Percentiles rank a stretch among this genome's conserved stretches.
Evolutionary conservation across 495 filamentous ascomycete genomes (phyloP).

Genomic region (Symbiotaphrina buchneri): DNA sequence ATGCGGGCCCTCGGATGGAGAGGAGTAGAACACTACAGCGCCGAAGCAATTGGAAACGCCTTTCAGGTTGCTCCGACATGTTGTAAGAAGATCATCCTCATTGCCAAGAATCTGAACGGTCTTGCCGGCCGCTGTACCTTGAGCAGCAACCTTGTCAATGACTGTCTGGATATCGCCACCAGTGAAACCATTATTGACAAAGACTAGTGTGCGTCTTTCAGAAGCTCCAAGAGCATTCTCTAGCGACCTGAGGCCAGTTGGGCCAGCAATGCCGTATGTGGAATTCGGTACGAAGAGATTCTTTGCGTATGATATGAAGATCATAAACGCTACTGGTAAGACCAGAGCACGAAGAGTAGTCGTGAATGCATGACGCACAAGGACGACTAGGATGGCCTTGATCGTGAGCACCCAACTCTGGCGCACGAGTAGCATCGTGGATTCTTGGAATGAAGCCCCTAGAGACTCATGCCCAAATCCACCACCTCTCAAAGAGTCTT

Average conservation of each 20-base stretch:
- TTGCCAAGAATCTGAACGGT: conserved; percentile 26
- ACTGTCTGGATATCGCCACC: conserved; percentile 52
- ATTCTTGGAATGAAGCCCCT: too few relatives aligned
- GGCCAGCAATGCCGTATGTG: conserved; percentile 38
- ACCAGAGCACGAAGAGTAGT: conserved; percentile 48
- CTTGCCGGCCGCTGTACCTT: conserved; percentile 26
- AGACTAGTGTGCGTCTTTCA: conserved; percentile 34
- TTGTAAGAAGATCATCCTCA: conserved; percentile 28
- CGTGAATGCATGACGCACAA: conserved; percentile 35
- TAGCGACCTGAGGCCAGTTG: conserved; percentile 33
- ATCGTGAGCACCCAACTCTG: conserved; percentile 51
- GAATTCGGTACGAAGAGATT: conserved; percentile 47
- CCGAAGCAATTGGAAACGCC: conserved; percentile 54
- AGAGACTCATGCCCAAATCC: too few relatives aligned
- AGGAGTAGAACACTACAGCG: conserved; percentile 51
- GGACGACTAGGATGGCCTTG: conserved; percentile 53
- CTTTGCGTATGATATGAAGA: conserved; percentile 41
- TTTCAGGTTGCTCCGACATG: conserved; percentile 42
- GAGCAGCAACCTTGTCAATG: conserved; percentile 33
- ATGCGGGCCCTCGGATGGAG: conserved; percentile 38
- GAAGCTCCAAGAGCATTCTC: conserved; percentile 29
- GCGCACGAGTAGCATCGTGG: conserved; percentile 29
- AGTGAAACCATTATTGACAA: conserved; percentile 49
- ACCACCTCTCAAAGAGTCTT: too few relatives aligned
- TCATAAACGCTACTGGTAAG: conserved; percentile 11